Base-by-base conservation (phyloP, 202 grass and related monocot genomes). In the Panicum hallii region DNA sequence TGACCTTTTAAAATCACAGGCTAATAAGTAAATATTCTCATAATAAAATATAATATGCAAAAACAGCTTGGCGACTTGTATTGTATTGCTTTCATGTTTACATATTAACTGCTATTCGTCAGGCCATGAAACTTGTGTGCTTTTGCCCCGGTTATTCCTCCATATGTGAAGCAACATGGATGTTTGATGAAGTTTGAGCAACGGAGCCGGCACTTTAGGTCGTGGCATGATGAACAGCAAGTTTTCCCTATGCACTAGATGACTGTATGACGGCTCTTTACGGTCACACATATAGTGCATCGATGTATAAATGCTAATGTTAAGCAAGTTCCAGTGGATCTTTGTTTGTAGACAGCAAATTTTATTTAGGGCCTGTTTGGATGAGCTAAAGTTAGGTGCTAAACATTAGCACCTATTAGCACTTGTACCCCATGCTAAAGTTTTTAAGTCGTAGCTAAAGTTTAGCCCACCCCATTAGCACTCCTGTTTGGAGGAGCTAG, bases 1-100 rank as follows among this genome's bases (percentile, higher is more conserved):
- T 94, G 93, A 83, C 93, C 93, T 94, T 83, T 15, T 86, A 84
- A 87, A 74, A 69, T 19, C 55, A 70, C 11, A 60, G 20, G 17
- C 22, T 44, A 15, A 36, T 44, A 15, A 36, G 55, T 68, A 78
- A 70, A 30, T 28, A 78, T 23, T 16, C 38, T 82, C 54, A 81
- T 42, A 0, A 50, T 26, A 26, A 11, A 54, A 74, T 52, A 17
- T 5, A 28, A n/a, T 55, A 36, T 54, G 36, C 16, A 86, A 60
- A 12, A 61, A 84, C 3, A 63, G 75, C 14, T 62, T 0, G 20
- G n/a, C 6, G 3, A 15, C 4, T 14, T 43, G 56, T 11, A 32
- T 45, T 14, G 2, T n/a, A 48, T 44, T 30, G 17, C 43, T 34
- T 63, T 2, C 16, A 19, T 45, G 47, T 22, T 9, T 49, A 17